Base-by-base conservation (phyloP, 2,329 filamentous ascomycete species). In the Fusarium sp. region DNA sequence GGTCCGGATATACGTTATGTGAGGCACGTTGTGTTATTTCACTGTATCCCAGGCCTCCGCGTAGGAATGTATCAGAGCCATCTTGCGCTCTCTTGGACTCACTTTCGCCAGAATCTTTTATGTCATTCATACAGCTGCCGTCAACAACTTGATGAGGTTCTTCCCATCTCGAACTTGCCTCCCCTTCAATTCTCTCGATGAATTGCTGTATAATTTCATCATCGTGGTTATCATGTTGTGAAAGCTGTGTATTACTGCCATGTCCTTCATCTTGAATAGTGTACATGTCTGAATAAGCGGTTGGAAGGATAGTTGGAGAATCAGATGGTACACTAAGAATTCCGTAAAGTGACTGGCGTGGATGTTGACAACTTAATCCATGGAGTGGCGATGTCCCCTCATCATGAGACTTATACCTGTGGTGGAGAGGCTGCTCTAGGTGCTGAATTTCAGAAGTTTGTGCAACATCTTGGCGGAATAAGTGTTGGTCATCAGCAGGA, bases 111-210 rank as follows among this genome's bases (percentile, higher is more conserved):
- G 35, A 46, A 13, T 25, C 22, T 30, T 72, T 53, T 22, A 48
- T 40, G 27, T 15, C 37, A 11, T 30, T 22, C n/a, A 25, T 17
- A 11, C 33, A 20, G 17, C 13, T 19, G 7, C 14, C 39, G 15
- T 23, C 39, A 17, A 25, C 25, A 25, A 19, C 46, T 20, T 43
- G 44, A 23, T 55, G 44, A 15, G 30, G 17, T 11, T 60, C 51
- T 15, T 62, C 30, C 54, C 56, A 61, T n/a, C 35, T 53, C 17
- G 50, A 44, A 44, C 56, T 46, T 20, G 56, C 52, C 50, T 78
- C 74, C 1, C 27, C 50, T 45, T 78, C 75, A 30, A 76, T 71
- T 62, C 73, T 70, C 10, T 68, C 48, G 35, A 78, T 74, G 35
- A 70, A 77, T 8, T 75, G 70, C 5, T 53, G 49, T 14, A 75